Conservation (phyloP, 768 basidiomycete genomes). For the Mycena vitilis region DNA sequence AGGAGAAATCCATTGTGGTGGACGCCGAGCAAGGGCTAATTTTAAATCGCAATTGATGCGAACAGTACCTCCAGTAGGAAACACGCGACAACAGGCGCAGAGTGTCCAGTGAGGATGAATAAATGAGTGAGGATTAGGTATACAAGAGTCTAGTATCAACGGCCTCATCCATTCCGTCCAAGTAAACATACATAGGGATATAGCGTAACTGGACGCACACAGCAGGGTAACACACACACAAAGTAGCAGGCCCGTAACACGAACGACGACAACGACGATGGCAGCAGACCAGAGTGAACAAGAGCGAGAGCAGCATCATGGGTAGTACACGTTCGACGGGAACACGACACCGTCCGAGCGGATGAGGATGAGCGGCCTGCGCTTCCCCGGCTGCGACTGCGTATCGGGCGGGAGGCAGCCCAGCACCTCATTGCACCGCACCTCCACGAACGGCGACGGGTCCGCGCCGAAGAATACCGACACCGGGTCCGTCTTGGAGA, state of each 20-base stretch:
- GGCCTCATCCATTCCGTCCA: constrained; percentile 22
- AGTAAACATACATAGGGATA: constrained; percentile 29
- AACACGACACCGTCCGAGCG: constrained; percentile 89
- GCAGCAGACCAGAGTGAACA: background rate
- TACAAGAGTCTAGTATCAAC: constrained; percentile 5
- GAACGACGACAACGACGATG: constrained; percentile 8
- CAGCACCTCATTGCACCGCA: constrained; percentile 87
- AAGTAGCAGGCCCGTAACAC: constrained; percentile 13
- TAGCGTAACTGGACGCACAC: constrained; percentile 20
- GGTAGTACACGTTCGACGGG: constrained; percentile 85
- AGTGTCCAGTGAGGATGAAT: background rate
- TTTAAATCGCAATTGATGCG: background rate
- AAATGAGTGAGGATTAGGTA: background rate
- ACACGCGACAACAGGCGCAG: background rate
- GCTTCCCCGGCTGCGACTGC: constrained; percentile 62
- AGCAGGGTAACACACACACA: constrained; percentile 16
- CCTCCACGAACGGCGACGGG: constrained; percentile 88
- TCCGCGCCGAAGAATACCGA: constrained; percentile 89
- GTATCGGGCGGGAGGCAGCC: constrained; percentile 84
- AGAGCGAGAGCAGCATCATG: constrained; percentile 55
- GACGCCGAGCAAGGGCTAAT: background rate
- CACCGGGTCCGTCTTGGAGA: constrained; percentile 84
- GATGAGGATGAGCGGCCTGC: constrained; percentile 84
- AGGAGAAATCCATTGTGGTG: constrained; percentile 40
- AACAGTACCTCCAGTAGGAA: background rate